Percentiles rank a stretch among this genome's conserved stretches.
Conservation (phyloP, 306 rosid genomes). For the Vigna mungo region DNA sequence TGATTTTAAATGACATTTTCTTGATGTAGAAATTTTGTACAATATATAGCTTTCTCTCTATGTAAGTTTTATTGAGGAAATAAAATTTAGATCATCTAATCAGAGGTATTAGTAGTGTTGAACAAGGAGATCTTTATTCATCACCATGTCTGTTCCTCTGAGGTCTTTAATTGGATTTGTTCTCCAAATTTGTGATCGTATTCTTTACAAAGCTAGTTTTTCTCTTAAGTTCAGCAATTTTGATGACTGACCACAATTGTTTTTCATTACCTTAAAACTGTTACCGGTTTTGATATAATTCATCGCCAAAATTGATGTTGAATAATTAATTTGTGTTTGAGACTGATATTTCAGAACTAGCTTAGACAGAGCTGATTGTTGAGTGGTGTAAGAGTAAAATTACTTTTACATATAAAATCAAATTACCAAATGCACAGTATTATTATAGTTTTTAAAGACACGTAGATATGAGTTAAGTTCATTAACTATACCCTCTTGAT, state of each 20-base stretch:
- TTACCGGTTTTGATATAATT: conserved; percentile 2
- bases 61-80: background rate
- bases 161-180: conserved; percentile 21
- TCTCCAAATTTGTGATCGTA: conserved; percentile 20
- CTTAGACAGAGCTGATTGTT: background rate
- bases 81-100: background rate
- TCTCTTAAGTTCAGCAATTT: background rate
- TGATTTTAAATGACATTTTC: conserved; percentile 3
- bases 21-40: conserved; percentile 12
- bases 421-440: conserved; percentile 20
- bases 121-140: conserved; percentile 18
- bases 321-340: background rate
- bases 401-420: conserved; percentile 2
- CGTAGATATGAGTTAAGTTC: background rate
- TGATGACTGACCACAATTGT: conserved; percentile 1
- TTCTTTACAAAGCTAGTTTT: conserved; percentile 13
- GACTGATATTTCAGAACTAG: background rate
- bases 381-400: conserved; percentile 3
- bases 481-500: background rate
- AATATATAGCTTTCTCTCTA: background rate
- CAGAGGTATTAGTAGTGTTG: conserved; percentile 12
- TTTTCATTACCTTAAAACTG: conserved; percentile 24
- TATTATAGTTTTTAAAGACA: background rate
- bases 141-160: conserved; percentile 13
- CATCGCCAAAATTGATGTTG: background rate